Evolutionary conservation across 208 protist genomes (phyloP).

Genomic region (Strigomonas culicis): DNA sequence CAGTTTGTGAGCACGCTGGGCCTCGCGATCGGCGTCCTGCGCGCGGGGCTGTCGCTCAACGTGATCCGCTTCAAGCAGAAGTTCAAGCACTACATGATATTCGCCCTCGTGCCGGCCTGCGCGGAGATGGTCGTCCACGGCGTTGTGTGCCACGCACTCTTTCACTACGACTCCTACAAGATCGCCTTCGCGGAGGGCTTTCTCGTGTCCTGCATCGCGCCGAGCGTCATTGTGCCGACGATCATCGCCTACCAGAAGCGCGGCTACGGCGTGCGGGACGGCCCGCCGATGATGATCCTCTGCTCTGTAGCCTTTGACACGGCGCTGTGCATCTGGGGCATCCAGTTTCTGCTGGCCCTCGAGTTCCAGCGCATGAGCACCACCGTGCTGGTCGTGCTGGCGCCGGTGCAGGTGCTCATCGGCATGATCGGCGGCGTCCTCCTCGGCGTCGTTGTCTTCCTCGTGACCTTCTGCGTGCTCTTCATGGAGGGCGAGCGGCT

Average conservation of each 20-base stretch:
- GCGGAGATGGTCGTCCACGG: slow-evolving; percentile 44
- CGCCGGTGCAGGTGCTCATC: slow-evolving; percentile 46
- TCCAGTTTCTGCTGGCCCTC: slow-evolving; percentile 43
- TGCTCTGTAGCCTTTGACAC: slow-evolving; percentile 43
- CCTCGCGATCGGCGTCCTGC: slow-evolving; percentile 43
- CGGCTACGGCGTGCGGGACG: slow-evolving; percentile 45
- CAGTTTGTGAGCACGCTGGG: slow-evolving; percentile 37
- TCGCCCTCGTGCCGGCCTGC: slow-evolving; percentile 37
- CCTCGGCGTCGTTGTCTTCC: slow-evolving; percentile 34
- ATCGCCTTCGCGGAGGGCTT: slow-evolving; percentile 50
- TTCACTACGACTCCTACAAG: slow-evolving; percentile 35
- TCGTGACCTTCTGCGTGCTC: slow-evolving; percentile 41
- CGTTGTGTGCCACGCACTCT: slow-evolving; percentile 36
- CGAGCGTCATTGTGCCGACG: slow-evolving; percentile 40
- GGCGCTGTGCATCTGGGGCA: slow-evolving; percentile 33
- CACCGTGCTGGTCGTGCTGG: slow-evolving; percentile 30
- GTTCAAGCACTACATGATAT: slow-evolving; percentile 38
- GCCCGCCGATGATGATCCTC: slow-evolving; percentile 57
- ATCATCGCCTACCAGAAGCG: slow-evolving; percentile 44
- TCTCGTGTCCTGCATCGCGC: slow-evolving; percentile 41
- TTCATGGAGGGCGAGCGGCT: slow-evolving; percentile 47
- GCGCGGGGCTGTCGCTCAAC: slow-evolving; percentile 54
- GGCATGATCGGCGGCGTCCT: slow-evolving; percentile 37
- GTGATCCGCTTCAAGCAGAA: slow-evolving; percentile 45
- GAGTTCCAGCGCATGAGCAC: slow-evolving; percentile 43